These are phyloP conservation scores for Coemansia sp. DNA, from an alignment of 192 early-diverging fungal genomes.

Conservation along the genomic window DNA sequence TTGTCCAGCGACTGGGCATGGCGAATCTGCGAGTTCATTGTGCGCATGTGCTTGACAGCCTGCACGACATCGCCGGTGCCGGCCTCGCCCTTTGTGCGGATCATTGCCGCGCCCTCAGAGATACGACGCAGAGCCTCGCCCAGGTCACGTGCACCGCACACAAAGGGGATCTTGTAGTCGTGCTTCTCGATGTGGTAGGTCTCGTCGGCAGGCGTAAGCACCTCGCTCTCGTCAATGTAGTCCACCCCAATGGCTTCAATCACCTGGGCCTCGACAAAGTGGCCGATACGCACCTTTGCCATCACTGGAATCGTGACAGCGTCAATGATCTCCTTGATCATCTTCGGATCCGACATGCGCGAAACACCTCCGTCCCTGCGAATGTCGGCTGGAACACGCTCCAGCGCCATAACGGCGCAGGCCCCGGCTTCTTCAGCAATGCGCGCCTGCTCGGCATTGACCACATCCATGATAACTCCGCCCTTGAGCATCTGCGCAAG, in stretches of 20 bases:
- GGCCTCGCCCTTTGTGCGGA: constrained; percentile 71
- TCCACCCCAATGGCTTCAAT: constrained; percentile 14
- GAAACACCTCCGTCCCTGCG: constrained; percentile 91
- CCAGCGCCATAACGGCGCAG: constrained; percentile 95
- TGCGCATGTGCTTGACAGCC: not conserved
- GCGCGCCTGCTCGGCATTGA: constrained; percentile 94
- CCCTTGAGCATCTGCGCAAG: constrained; percentile 99
- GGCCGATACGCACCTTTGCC: constrained; percentile 94
- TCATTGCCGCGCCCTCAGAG: constrained; percentile 91
- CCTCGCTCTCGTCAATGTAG: constrained; percentile 24
- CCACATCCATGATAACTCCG: constrained; percentile 99
- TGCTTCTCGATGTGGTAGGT: constrained; percentile 89
- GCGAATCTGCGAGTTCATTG: constrained; percentile 53
- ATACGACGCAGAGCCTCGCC: constrained; percentile 89
- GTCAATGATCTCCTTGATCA: constrained; percentile 88
- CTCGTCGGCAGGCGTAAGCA: constrained; percentile 69
- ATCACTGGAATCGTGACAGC: constrained; percentile 96
- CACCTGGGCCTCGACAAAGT: constrained; percentile 89
- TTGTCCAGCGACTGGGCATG: constrained; percentile 21
- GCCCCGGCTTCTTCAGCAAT: constrained; percentile 98
- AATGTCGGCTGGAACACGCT: constrained; percentile 98
- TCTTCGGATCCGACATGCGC: constrained; percentile 92
- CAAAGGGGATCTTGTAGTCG: constrained; percentile 83
- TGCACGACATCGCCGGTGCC: not conserved
- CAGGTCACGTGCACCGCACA: constrained; percentile 85